A percentile compares a stretch with the other conserved stretches of the same genome.
phyloP scores from a whole-genome alignment of 192 early-diverging fungal genomes.

The Kickxella alabastrina region DNA sequence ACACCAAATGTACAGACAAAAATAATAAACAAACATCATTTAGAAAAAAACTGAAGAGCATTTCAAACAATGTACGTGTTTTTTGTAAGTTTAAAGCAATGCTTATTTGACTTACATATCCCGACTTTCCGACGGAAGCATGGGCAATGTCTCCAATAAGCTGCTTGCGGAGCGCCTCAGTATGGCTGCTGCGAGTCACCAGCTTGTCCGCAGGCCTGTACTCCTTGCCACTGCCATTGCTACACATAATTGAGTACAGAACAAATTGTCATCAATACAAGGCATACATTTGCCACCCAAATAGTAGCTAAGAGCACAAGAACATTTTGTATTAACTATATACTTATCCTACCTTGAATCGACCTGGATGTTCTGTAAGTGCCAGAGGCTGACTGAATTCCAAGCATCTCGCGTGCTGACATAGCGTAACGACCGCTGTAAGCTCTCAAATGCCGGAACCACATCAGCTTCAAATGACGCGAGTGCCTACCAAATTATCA shows the following conservation, averaged over 20 bases:
- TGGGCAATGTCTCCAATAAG: constrained; percentile 13
- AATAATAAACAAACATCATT: not conserved
- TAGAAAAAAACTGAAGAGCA: not conserved
- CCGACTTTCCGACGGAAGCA: constrained; percentile 2
- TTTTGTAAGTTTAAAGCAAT: not conserved
- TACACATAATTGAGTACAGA: not conserved
- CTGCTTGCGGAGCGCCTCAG: constrained; percentile 14
- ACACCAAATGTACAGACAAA: not conserved
- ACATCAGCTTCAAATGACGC: not conserved
- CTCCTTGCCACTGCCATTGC: constrained; percentile 9
- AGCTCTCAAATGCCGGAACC: constrained; percentile 1
- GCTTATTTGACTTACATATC: constrained; percentile 15
- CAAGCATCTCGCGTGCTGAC: constrained; percentile 28
- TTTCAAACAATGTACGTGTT: too few species aligned
- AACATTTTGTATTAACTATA: too few species aligned
- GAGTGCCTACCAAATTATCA: constrained; percentile 2
- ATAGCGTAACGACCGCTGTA: constrained; percentile 22
- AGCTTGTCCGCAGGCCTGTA: constrained; percentile 22
- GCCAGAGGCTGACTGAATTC: constrained; percentile 18
- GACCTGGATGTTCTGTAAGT: constrained; percentile 16
- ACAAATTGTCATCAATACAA: constrained; percentile 7
- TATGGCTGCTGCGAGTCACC: constrained; percentile 22
- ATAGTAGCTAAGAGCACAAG: not conserved
- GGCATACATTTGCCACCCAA: not conserved
- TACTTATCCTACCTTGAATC: constrained; percentile 31